A percentile compares a stretch with the other conserved stretches of the same genome.
Conservation (phyloP, 495 filamentous ascomycete genomes). For the Ramalina intermedia region DNA sequence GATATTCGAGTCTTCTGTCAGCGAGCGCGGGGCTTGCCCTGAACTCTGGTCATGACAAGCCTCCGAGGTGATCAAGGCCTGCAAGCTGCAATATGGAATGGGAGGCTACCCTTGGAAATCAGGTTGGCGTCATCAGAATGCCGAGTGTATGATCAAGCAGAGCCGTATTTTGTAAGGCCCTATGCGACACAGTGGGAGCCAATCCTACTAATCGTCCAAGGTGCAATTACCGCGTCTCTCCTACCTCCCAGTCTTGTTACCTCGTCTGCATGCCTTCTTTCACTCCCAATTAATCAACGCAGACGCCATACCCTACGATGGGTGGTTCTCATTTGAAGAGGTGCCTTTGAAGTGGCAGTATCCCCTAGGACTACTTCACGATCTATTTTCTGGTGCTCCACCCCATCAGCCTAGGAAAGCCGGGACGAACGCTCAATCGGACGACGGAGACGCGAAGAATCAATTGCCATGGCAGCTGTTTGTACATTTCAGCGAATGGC, state of each 20-base stretch:
- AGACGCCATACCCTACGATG: constrained; percentile 38
- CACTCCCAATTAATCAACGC: constrained; percentile 53
- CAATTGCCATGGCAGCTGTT: constrained; percentile 65
- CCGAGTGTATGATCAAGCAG: constrained; percentile 37
- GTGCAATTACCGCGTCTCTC: constrained; percentile 39
- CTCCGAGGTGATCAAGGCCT: constrained; percentile 11
- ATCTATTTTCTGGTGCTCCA: constrained; percentile 62
- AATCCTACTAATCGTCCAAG: constrained; percentile 16
- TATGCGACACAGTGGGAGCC: not conserved
- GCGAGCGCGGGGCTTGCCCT: not conserved
- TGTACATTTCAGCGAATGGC: constrained; percentile 68
- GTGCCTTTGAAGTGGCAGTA: constrained; percentile 84
- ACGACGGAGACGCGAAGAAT: constrained; percentile 1
- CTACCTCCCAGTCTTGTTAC: constrained; percentile 61
- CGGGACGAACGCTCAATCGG: not conserved
- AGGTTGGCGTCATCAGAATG: constrained; percentile 38
- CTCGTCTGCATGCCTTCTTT: constrained; percentile 70
- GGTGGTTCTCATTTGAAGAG: constrained; percentile 58
- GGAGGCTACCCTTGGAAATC: constrained; percentile 37
- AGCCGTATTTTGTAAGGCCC: constrained; percentile 35
- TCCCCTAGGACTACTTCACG: constrained; percentile 73
- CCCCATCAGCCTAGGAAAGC: constrained; percentile 21
- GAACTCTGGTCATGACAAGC: constrained; percentile 3
- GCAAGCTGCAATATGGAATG: constrained; percentile 36
- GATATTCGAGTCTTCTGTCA: too few relatives aligned